Percentiles rank a stretch among this genome's conserved stretches.
phyloP scores from a whole-genome alignment of 441 rosid species.

The Cnidoscolus chayamansa region DNA sequence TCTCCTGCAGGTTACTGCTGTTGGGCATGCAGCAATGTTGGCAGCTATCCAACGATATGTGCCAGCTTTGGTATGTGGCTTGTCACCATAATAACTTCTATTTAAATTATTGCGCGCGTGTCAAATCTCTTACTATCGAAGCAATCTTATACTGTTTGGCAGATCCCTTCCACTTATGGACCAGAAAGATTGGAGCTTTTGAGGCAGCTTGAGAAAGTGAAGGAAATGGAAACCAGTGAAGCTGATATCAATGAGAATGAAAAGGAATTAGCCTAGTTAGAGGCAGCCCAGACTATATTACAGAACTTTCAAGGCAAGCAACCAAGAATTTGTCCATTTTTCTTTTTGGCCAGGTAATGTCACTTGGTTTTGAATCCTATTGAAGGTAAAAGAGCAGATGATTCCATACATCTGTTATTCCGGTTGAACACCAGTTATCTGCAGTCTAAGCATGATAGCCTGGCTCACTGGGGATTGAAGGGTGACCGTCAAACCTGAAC shows the following conservation, averaged over 20 bases:
- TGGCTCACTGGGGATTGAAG: conserved; percentile 57
- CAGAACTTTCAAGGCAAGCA: conserved; percentile 11
- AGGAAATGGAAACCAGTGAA: conserved; percentile 63
- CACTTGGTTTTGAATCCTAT: conserved; percentile 48
- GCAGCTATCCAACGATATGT: conserved; percentile 96
- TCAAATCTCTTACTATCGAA: conserved; percentile 1
- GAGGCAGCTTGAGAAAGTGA: conserved; percentile 89
- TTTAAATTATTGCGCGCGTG: conserved; percentile 7
- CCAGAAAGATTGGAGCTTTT: conserved; percentile 85
- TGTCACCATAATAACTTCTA: conserved; percentile 15
- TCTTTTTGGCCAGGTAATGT: conserved; percentile 12
- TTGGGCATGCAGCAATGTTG: conserved; percentile 97
- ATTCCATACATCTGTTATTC: conserved; percentile 74
- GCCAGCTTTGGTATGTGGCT: conserved; percentile 66
- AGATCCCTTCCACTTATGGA: conserved; percentile 98
- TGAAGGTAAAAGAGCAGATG: conserved; percentile 59
- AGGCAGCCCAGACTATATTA: conserved; percentile 11
- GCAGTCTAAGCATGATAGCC: conserved; percentile 68
- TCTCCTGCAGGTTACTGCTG: conserved; percentile 78
- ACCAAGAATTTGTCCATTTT: not conserved
- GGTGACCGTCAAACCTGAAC: conserved; percentile 65
- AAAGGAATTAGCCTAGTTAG: conserved; percentile 42
- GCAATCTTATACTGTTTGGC: conserved; percentile 25
- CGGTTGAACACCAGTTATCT: conserved; percentile 87
- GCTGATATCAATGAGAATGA: conserved; percentile 47